A percentile compares a stretch with the other conserved stretches of the same genome.
Evolutionary conservation across 148 eudicot genomes (phyloP).

Genomic region (Persicaria maculosa): DNA sequence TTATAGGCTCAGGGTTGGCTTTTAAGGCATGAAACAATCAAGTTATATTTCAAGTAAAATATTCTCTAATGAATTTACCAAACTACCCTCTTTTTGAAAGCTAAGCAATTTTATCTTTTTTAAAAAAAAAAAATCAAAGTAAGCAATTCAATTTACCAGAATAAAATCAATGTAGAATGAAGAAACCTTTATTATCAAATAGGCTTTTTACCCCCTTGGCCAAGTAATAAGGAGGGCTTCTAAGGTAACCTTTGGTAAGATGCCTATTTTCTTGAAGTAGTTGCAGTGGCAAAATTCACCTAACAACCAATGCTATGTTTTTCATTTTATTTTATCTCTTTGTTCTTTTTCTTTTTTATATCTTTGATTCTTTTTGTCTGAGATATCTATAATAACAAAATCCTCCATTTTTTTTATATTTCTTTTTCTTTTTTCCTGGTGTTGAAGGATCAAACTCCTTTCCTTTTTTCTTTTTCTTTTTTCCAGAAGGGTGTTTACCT

Average conservation of each 20-base stretch:
- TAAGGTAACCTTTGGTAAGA: slow-evolving; percentile 24
- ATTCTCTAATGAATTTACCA: slow-evolving; percentile 15
- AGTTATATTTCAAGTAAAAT: not conserved
- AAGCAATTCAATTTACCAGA: too few species aligned
- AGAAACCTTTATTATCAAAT: not conserved
- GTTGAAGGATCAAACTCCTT: not conserved
- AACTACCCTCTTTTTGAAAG: slow-evolving; percentile 18
- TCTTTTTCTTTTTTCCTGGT: not conserved
- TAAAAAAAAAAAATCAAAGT: too few species aligned
- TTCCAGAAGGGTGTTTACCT: slow-evolving; percentile 18
- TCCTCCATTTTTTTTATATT: not conserved
- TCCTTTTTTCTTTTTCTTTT: not conserved
- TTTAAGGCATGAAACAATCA: slow-evolving; percentile 28
- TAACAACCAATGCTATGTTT: slow-evolving; percentile 20
- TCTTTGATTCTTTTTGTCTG: not conserved
- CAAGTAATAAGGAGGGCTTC: not conserved
- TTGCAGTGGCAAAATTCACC: slow-evolving; percentile 35
- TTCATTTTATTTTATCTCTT: too few species aligned
- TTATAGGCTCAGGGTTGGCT: slow-evolving; percentile 34
- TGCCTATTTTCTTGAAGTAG: slow-evolving; percentile 39
- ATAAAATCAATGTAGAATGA: too few species aligned
- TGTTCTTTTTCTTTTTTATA: not conserved
- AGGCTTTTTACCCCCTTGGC: not conserved
- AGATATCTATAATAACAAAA: not conserved
- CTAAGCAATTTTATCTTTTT: slow-evolving; percentile 14